Evolutionary conservation across 768 basidiomycete genomes (phyloP).

Genomic region (Pleurotus ostreatus): DNA sequence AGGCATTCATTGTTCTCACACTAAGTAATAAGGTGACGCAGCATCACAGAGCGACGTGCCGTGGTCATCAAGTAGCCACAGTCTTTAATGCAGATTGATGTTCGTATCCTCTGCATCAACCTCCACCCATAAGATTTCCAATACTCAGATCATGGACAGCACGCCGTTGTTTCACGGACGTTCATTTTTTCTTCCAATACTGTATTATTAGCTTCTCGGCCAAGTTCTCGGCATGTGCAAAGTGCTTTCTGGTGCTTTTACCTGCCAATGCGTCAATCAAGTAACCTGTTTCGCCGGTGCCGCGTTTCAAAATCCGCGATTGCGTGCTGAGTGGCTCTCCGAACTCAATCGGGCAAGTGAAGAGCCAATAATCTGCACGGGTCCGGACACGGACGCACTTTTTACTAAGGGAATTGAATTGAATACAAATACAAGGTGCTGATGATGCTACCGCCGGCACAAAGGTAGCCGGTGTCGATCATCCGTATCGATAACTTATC

Average conservation of each 20-base stretch:
- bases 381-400: background rate
- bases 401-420: conserved; percentile 2
- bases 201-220: no score
- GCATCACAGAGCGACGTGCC: background rate
- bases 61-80: background rate
- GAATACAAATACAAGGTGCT: conserved; percentile 1
- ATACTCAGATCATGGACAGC: no score
- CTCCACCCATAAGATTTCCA: no score
- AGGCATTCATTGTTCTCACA: background rate
- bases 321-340: background rate
- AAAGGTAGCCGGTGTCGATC: conserved; percentile 5
- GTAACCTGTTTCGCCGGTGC: background rate
- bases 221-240: no score
- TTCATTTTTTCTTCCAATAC: no score
- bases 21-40: no score
- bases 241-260: no score
- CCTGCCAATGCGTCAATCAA: no score
- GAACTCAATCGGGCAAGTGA: background rate
- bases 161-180: no score
- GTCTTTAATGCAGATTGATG: background rate
- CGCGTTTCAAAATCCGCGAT: conserved; percentile 3
- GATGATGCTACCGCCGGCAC: background rate
- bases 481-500: background rate
- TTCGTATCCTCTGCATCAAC: background rate
- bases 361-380: background rate